A percentile compares a stretch with the other conserved stretches of the same genome.
Conservation (phyloP, 2,329 filamentous ascomycete species). For the Paraphaeosphaeria minitans region DNA sequence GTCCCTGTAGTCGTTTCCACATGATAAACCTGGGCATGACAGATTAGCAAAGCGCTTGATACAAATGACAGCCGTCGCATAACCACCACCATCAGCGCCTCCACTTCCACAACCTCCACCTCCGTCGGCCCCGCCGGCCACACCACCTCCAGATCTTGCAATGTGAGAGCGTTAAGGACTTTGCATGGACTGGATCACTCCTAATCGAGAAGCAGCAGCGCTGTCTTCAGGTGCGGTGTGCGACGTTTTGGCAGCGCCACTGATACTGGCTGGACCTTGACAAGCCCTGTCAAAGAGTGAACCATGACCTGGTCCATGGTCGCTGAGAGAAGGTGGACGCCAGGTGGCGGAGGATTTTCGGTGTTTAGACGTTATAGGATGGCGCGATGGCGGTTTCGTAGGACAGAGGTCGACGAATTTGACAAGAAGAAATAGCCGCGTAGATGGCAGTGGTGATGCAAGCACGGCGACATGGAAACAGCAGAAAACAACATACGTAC, state of each 20-base stretch:
- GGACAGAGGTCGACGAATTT: neutral
- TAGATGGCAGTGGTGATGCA: conserved; percentile 9
- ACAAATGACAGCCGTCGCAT: conserved; percentile 1
- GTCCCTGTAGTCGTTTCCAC: conserved; percentile 61
- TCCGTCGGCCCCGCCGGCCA: neutral
- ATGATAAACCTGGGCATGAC: conserved; percentile 48
- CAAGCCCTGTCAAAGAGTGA: neutral
- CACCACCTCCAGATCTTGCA: neutral
- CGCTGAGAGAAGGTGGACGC: neutral
- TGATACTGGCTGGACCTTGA: neutral
- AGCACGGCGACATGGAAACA: conserved; percentile 6
- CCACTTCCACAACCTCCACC: neutral
- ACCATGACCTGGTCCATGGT: neutral
- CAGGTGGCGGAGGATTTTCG: neutral
- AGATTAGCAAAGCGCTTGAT: conserved; percentile 27
- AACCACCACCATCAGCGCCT: neutral
- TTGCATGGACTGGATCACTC: neutral
- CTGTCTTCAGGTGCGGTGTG: conserved; percentile 1
- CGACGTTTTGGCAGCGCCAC: conserved; percentile 16
- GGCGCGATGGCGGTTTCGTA: neutral
- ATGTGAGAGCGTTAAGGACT: neutral
- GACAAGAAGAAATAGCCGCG: neutral
- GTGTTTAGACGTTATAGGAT: neutral
- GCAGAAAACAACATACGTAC: conserved; percentile 26
- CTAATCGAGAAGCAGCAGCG: neutral